Percentiles rank a stretch among this genome's conserved stretches.
Conservation (phyloP, 805 yeast species). For the Kockiozyma suomiensis region DNA sequence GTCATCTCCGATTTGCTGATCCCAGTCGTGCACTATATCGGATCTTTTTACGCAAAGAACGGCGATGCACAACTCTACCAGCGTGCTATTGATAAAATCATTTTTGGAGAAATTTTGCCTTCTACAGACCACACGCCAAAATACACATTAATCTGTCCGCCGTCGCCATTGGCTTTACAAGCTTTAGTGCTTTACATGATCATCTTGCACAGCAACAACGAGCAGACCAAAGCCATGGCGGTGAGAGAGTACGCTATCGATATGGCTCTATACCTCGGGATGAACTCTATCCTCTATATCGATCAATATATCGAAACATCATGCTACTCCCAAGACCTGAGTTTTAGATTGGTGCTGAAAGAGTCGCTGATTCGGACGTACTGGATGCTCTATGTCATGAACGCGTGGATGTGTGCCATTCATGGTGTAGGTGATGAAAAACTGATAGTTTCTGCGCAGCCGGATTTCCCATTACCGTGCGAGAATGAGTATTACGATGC, state of each 20-base stretch:
- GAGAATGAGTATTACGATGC: constrained; percentile 15
- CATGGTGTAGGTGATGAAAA: background rate
- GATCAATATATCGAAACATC: background rate
- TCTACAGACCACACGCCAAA: background rate
- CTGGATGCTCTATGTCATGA: constrained; percentile 25
- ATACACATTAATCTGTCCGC: constrained; percentile 1
- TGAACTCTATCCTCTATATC: constrained; percentile 2
- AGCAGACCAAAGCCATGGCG: constrained; percentile 9
- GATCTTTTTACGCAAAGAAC: constrained; percentile 12
- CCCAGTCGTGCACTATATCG: constrained; percentile 19
- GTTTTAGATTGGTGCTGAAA: background rate
- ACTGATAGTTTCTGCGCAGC: background rate
- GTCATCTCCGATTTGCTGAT: constrained; percentile 8
- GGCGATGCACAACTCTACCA: constrained; percentile 15
- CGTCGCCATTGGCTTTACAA: constrained; percentile 22
- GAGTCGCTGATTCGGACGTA: constrained; percentile 23
- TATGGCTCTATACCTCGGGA: constrained; percentile 18
- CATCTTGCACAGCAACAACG: constrained; percentile 19
- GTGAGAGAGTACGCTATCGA: constrained; percentile 11
- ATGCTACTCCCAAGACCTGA: background rate
- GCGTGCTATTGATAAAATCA: constrained; percentile 8
- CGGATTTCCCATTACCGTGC: constrained; percentile 17
- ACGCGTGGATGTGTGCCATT: constrained; percentile 13
- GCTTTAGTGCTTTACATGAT: constrained; percentile 20
- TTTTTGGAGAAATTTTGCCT: background rate